Base-by-base conservation (phyloP, 2,329 filamentous ascomycete genomes). In the Chaetomiaceae sp. region DNA sequence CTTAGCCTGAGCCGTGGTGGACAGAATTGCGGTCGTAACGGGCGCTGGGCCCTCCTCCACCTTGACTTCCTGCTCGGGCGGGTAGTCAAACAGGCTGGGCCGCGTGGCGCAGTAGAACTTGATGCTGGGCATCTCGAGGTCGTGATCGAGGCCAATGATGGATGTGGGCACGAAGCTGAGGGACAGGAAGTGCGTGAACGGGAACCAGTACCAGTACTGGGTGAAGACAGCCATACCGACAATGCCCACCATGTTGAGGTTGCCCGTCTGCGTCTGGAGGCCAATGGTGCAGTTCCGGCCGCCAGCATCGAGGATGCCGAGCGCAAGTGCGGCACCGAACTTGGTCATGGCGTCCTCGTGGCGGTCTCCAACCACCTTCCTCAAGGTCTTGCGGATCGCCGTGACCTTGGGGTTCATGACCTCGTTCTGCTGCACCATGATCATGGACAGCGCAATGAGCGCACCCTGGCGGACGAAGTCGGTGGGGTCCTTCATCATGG, bases 191-290 rank as follows among this genome's bases (percentile, higher is more conserved):
- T 99, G 93, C 25, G 93, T 95, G 63, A 97, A 86, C 54, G 93
- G 93, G 81, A 99, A 99, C 93, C 93, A 99, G 75, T 99, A 99
- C 93, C 93, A 99, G 75, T 99, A 99, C 68, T 99, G 93, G 8
- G 91, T 95, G 72, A 99, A 99, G 48, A 99, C 87, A 23, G 90
- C 92, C 84, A 96, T 96, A 60, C 93, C 95, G 16, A 99, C 91
- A 59, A 99, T 95, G 55, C 89, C 95, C 16, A 91, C 84, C 91
- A 99, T 96, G 76, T 99, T 97, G 59, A 99, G 82, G 67, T 96
- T 99, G 58, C 95, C 95, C 0, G 92, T 96, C 71, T 96, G 93
- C 1, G 93, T 99, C 70, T 99, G 93, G 34, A 99, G 79, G 25
- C 92, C 92, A 61, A 99, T 97, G 16, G 93, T 96, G 77, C 93